Percentiles rank a stretch among this genome's conserved stretches.
phyloP scores from a whole-genome alignment of 2,329 filamentous ascomycete genomes.

The Rugonectria rugulosa region DNA sequence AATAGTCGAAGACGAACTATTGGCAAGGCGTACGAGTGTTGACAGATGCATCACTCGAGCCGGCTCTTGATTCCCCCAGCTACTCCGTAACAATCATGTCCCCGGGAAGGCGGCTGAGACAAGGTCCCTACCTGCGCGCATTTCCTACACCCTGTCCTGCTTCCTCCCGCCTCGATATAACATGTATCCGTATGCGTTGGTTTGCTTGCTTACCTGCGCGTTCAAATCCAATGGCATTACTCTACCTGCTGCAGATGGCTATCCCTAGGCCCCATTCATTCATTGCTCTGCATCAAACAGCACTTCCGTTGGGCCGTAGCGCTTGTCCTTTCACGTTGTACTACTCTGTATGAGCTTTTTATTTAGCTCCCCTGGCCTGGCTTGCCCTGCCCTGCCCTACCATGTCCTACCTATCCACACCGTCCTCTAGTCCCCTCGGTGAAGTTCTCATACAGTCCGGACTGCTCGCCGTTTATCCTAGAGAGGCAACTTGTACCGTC shows the following conservation, averaged over 20 bases:
- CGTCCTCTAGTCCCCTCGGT: neutral
- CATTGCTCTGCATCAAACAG: conserved; percentile 19
- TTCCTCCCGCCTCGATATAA: neutral
- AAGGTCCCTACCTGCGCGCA: conserved; percentile 19
- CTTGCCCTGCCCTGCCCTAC: too few relatives aligned
- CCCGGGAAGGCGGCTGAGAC: conserved; percentile 24
- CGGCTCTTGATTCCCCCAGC: neutral
- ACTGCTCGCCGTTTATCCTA: conserved; percentile 9
- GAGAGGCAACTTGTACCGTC: conserved; percentile 16
- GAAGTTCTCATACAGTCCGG: conserved; percentile 5
- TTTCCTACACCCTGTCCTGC: neutral
- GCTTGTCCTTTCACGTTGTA: conserved; percentile 10
- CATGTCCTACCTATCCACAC: neutral
- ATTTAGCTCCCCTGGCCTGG: neutral
- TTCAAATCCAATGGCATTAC: too few relatives aligned
- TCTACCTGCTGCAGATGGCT: too few relatives aligned
- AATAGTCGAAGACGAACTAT: neutral
- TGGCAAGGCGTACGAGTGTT: too few relatives aligned
- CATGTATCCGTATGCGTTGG: too few relatives aligned
- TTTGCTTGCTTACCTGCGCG: neutral
- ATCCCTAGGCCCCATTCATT: neutral
- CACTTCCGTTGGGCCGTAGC: conserved; percentile 39
- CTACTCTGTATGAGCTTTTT: conserved; percentile 3
- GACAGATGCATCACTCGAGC: too few relatives aligned
- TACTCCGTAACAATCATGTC: conserved; percentile 2